Conservation (phyloP, 2,329 filamentous ascomycete genomes). For the Zasmidium citrigriseum region DNA sequence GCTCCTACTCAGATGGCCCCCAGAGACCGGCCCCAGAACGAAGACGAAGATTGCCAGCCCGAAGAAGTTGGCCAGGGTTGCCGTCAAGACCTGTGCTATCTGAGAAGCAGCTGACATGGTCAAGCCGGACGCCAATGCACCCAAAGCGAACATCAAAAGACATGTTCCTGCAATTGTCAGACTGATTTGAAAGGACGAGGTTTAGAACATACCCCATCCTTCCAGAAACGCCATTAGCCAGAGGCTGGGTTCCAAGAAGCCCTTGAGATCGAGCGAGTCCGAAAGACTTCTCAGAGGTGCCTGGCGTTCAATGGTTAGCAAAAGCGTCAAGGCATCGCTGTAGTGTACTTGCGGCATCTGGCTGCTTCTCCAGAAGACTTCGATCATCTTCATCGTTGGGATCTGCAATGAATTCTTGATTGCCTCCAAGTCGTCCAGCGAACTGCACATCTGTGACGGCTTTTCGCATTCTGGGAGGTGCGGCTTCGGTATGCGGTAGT, state of each 20-base stretch:
- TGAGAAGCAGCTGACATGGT: slow-evolving; percentile 4
- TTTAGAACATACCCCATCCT: not conserved
- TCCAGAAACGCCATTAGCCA: not conserved
- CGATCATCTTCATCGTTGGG: slow-evolving; percentile 12
- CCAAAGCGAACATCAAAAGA: not conserved
- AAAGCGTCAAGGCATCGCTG: not conserved
- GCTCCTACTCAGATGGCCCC: slow-evolving; percentile 50
- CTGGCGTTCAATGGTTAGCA: slow-evolving; percentile 18
- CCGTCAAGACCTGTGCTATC: not conserved
- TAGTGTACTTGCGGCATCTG: not conserved
- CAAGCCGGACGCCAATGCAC: slow-evolving; percentile 16
- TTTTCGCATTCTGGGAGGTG: not conserved
- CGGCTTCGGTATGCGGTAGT: not conserved
- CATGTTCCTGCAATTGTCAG: not conserved
- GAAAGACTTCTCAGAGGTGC: slow-evolving; percentile 5
- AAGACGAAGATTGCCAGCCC: slow-evolving; percentile 51
- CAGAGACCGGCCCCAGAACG: slow-evolving; percentile 50
- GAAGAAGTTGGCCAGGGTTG: not conserved
- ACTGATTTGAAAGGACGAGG: not conserved
- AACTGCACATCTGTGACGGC: slow-evolving; percentile 16
- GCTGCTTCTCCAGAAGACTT: not conserved
- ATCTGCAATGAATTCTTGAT: slow-evolving; percentile 34
- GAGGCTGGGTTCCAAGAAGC: not conserved
- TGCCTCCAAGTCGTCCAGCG: slow-evolving; percentile 39
- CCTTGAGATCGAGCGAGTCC: not conserved